Percentiles rank a stretch among this genome's conserved stretches.
These are phyloP conservation scores for Lepidopterella palustris DNA, from an alignment of 495 filamentous ascomycete genomes.

Conservation along the genomic window DNA sequence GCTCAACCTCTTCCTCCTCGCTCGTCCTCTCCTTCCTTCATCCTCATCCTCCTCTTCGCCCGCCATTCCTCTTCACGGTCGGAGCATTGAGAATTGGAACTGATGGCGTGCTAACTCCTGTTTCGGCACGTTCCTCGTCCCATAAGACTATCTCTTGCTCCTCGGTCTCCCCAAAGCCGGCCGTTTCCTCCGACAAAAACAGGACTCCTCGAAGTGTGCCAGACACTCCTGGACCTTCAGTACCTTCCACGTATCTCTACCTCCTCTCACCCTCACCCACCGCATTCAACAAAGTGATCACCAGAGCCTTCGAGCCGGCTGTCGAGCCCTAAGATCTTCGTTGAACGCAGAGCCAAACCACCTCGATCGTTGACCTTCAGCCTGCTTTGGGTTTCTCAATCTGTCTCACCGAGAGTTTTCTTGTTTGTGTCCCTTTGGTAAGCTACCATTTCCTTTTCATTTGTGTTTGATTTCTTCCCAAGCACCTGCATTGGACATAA, in stretches of 20 bases:
- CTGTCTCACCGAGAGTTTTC: neutral
- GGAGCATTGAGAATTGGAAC: conserved; percentile 29
- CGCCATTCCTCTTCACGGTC: conserved; percentile 23
- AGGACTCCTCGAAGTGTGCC: conserved; percentile 25
- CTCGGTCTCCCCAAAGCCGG: conserved; percentile 27
- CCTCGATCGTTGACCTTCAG: neutral
- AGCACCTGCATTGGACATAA: neutral
- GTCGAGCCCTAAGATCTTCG: conserved; percentile 2
- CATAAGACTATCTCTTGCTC: conserved; percentile 25
- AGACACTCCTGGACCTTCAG: conserved; percentile 19
- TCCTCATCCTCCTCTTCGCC: conserved; percentile 8
- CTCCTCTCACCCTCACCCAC: neutral
- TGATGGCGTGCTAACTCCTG: conserved; percentile 25
- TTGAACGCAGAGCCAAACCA: conserved; percentile 3
- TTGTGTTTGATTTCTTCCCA: neutral
- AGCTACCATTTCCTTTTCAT: neutral
- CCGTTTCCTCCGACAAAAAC: conserved; percentile 26
- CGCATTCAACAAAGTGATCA: conserved; percentile 32
- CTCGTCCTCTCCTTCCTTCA: conserved; percentile 9
- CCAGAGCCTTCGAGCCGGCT: conserved; percentile 11
- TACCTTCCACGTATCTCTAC: conserved; percentile 12
- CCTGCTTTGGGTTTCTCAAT: neutral
- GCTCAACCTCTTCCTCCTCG: conserved; percentile 10
- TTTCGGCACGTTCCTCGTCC: conserved; percentile 14
- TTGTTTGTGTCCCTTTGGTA: conserved; percentile 7